Conservation (phyloP, 1,284 basidiomycete genomes). For the Coriolopsis trogii region DNA sequence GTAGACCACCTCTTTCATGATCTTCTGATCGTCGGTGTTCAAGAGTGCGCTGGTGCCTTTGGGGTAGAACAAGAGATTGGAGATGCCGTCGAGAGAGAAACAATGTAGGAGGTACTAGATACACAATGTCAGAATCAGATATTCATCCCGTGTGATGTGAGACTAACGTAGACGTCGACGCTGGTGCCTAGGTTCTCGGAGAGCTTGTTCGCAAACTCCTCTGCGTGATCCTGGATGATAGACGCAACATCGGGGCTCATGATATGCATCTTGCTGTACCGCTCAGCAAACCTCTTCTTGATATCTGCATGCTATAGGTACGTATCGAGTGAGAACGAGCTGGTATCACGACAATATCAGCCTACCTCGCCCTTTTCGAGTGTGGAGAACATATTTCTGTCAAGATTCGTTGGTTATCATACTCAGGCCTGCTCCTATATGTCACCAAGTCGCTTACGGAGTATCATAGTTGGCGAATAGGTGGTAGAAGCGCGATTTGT, state of each 20-base stretch:
- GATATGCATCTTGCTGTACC: slow-evolving; percentile 27
- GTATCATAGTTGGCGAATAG: slow-evolving; percentile 26
- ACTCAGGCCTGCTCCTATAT: not conserved
- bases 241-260: slow-evolving; percentile 21
- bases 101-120: slow-evolving; percentile 20
- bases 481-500: slow-evolving; percentile 27
- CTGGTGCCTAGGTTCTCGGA: slow-evolving; percentile 15
- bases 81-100: slow-evolving; percentile 28
- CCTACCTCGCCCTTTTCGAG: slow-evolving; percentile 21
- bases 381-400: slow-evolving; percentile 31
- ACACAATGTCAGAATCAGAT: not conserved
- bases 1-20: slow-evolving; percentile 28
- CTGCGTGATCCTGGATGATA: slow-evolving; percentile 23
- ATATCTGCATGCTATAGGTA: slow-evolving; percentile 22
- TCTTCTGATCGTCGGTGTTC: slow-evolving; percentile 21
- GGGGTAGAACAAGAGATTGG: slow-evolving; percentile 28
- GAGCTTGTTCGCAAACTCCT: slow-evolving; percentile 17
- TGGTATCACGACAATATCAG: not conserved
- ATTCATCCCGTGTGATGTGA: not conserved
- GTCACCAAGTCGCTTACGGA: slow-evolving; percentile 5
- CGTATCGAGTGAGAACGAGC: not conserved
- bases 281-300: slow-evolving; percentile 28
- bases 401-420: not conserved
- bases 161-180: slow-evolving; percentile 27
- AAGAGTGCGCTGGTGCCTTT: slow-evolving; percentile 21